phyloP scores from a whole-genome alignment of 441 rosid genomes.

The Dalechampia spathulata region DNA sequence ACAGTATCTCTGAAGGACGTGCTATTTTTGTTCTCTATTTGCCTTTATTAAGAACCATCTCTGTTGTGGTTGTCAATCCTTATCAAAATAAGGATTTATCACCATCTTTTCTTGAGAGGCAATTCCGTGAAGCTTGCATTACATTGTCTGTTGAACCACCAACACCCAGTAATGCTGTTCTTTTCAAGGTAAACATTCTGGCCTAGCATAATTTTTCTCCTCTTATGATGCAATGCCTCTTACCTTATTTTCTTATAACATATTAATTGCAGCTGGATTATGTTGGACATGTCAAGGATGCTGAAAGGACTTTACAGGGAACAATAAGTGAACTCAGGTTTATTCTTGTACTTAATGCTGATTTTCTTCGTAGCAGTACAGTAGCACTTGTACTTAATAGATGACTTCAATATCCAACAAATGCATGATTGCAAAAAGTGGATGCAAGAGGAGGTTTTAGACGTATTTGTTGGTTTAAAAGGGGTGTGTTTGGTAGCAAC shows the following conservation, averaged over 20 bases:
- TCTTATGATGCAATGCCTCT: conserved; percentile 6
- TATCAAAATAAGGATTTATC: conserved; percentile 59
- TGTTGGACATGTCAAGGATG: conserved; percentile 66
- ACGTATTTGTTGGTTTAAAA: neutral
- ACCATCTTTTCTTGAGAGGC: conserved; percentile 71
- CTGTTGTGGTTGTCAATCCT: conserved; percentile 72
- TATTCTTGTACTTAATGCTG: conserved; percentile 12
- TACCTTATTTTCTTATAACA: conserved; percentile 8
- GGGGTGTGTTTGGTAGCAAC: neutral
- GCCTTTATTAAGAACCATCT: conserved; percentile 41
- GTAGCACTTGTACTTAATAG: neutral
- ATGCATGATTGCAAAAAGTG: neutral
- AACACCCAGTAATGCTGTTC: conserved; percentile 31
- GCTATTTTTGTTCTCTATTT: conserved; percentile 65
- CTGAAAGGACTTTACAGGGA: conserved; percentile 66
- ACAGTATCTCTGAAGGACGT: conserved; percentile 74
- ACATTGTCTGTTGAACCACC: conserved; percentile 51
- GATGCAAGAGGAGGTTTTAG: neutral
- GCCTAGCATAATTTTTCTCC: conserved; percentile 9
- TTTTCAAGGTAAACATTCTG: conserved; percentile 48
- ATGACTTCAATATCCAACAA: conserved; percentile 5
- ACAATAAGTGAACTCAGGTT: conserved; percentile 78
- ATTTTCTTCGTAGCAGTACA: conserved; percentile 8
- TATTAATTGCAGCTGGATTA: conserved; percentile 64
- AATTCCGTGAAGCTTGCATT: conserved; percentile 81